Conservation (phyloP, 108 stramenopile species). For the Hondaea fermentalgiana region DNA sequence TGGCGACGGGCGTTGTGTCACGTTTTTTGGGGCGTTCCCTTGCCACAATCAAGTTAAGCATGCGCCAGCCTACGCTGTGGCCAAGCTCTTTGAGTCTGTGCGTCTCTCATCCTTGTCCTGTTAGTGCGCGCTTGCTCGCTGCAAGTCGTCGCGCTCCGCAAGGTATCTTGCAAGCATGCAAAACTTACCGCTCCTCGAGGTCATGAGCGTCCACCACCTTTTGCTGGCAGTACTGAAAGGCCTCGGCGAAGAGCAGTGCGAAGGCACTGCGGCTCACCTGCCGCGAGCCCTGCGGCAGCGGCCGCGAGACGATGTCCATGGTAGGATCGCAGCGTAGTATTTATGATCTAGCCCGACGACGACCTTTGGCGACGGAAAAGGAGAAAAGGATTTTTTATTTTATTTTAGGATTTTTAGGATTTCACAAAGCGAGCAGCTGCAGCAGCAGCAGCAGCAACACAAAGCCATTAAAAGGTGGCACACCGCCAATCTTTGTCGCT, state of each 20-base stretch:
- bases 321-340: too few species aligned
- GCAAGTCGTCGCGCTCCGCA: neutral
- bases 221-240: slow-evolving; percentile 14
- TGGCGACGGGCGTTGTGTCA: neutral
- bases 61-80: slow-evolving; percentile 1
- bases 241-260: slow-evolving; percentile 1
- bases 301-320: neutral
- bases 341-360: too few species aligned
- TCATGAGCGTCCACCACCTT: neutral
- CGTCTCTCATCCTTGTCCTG: neutral
- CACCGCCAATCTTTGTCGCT: too few species aligned
- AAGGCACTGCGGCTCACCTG: neutral
- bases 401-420: too few species aligned
- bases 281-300: neutral
- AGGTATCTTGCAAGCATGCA: too few species aligned
- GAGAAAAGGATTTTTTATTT: too few species aligned
- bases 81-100: neutral
- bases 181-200: neutral
- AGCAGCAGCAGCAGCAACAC: too few species aligned
- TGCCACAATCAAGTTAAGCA: neutral
- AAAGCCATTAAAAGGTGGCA: too few species aligned
- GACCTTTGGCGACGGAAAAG: too few species aligned
- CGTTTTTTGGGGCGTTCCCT: neutral
- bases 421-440: too few species aligned
- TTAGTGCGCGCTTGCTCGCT: neutral